Conservation (phyloP, 108 stramenopile species). For the Asterionellopsis glacialis region DNA sequence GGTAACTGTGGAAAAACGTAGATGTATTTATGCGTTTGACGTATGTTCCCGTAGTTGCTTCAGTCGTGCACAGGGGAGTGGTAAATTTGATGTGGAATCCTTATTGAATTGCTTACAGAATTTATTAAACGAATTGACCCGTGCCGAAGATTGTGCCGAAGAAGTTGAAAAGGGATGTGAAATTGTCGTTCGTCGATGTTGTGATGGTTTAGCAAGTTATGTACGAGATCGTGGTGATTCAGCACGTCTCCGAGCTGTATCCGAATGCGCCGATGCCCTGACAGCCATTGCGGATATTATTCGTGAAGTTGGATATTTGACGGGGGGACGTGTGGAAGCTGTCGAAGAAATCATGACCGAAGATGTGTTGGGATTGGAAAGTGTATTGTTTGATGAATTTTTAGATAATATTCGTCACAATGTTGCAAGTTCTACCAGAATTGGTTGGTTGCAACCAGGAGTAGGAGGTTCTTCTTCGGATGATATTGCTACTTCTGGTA, state of each 20-base stretch:
- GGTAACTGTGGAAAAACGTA: conserved; percentile 71
- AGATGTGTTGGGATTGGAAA: conserved; percentile 66
- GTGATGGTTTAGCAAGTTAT: conserved; percentile 80
- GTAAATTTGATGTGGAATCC: conserved; percentile 79
- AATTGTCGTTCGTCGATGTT: conserved; percentile 73
- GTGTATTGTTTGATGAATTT: conserved; percentile 82
- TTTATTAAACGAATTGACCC: conserved; percentile 70
- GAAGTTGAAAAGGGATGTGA: conserved; percentile 86
- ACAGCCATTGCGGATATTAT: conserved; percentile 68
- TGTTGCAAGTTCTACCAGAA: conserved; percentile 54
- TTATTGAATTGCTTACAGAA: conserved; percentile 63
- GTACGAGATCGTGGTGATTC: conserved; percentile 80
- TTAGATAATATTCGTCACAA: conserved; percentile 64
- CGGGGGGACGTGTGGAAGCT: conserved; percentile 34
- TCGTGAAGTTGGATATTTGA: conserved; percentile 61
- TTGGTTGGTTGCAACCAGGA: conserved; percentile 57
- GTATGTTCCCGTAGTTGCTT: conserved; percentile 72
- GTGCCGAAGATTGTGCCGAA: conserved; percentile 67
- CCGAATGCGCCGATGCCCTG: conserved; percentile 83
- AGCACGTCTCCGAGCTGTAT: conserved; percentile 78
- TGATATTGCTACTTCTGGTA: no score
- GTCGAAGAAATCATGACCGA: conserved; percentile 73
- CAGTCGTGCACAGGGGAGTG: conserved; percentile 74
- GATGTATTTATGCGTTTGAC: conserved; percentile 88
- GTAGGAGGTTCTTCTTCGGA: no score